These are phyloP conservation scores for Penicillium sp. DNA, from an alignment of 2,329 filamentous ascomycete species.

Conservation along the genomic window DNA sequence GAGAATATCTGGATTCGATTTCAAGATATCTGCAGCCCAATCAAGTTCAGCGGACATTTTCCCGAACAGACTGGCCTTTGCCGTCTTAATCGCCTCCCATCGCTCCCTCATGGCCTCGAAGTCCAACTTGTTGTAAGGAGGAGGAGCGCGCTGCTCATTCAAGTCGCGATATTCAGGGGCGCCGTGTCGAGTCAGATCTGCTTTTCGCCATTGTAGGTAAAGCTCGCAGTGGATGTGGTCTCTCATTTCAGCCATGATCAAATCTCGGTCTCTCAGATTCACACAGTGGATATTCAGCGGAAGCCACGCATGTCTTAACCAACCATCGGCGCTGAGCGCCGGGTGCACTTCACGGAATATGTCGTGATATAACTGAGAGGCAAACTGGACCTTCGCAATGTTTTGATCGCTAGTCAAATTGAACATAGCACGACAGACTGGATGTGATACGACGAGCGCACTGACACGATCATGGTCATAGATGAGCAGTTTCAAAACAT, in stretches of 20 bases:
- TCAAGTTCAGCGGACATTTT: constrained; percentile 11
- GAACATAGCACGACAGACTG: constrained; percentile 5
- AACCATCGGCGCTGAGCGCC: background rate
- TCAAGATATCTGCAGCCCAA: constrained; percentile 17
- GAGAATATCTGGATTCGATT: constrained; percentile 24
- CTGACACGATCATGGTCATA: constrained; percentile 10
- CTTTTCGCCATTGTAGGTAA: background rate
- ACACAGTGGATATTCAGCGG: background rate
- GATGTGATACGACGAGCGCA: constrained; percentile 9
- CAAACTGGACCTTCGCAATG: background rate
- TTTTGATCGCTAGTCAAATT: constrained; percentile 4
- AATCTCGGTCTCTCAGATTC: background rate
- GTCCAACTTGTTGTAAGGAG: background rate
- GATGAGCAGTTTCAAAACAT: constrained; percentile 16
- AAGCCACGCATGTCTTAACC: background rate
- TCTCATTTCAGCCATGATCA: background rate
- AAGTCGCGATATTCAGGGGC: background rate
- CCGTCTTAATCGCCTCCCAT: constrained; percentile 7
- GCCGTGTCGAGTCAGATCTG: background rate
- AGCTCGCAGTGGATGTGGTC: background rate
- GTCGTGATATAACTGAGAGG: background rate
- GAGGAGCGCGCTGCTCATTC: background rate
- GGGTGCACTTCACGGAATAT: background rate
- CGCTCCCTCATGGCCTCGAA: background rate
- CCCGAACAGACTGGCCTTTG: constrained; percentile 4